Percentiles rank a stretch among this genome's conserved stretches.
phyloP scores from a whole-genome alignment of 2,329 filamentous ascomycete species.

The Thelonectria olida region DNA sequence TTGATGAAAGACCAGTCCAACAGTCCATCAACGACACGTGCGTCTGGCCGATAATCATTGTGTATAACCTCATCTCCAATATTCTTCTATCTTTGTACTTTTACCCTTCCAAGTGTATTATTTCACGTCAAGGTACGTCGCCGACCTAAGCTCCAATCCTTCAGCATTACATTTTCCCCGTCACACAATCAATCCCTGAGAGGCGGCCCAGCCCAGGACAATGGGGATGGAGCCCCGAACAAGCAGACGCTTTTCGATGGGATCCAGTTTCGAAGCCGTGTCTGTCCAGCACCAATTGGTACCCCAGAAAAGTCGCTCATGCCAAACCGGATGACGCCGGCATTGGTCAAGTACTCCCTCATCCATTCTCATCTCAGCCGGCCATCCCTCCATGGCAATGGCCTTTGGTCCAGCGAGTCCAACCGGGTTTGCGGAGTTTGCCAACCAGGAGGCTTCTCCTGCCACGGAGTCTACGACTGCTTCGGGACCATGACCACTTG shows the following conservation, averaged over 20 bases:
- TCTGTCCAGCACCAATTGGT: conserved; percentile 28
- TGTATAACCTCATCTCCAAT: conserved; percentile 34
- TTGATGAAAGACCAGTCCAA: conserved; percentile 38
- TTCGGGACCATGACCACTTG: conserved; percentile 35
- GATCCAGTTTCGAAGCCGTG: not conserved
- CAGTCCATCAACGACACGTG: conserved; percentile 34
- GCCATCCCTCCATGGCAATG: conserved; percentile 17
- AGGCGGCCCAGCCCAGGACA: conserved; percentile 15
- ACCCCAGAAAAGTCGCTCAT: conserved; percentile 27
- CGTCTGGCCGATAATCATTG: conserved; percentile 18
- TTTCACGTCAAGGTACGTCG: conserved; percentile 36
- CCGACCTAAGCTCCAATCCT: conserved; percentile 21
- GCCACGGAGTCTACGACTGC: conserved; percentile 23
- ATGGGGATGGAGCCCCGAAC: conserved; percentile 17
- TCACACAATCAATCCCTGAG: conserved; percentile 26
- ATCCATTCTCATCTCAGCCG: conserved; percentile 16
- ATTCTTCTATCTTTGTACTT: conserved; percentile 25
- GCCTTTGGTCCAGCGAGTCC: conserved; percentile 14
- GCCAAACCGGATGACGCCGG: conserved; percentile 25
- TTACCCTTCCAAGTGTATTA: conserved; percentile 32
- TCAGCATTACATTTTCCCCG: conserved; percentile 23
- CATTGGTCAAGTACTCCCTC: conserved; percentile 19
- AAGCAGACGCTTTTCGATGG: conserved; percentile 23
- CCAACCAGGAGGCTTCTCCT: conserved; percentile 21
- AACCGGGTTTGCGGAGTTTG: conserved; percentile 31